These are phyloP conservation scores for Wickerhamiella occidentalis DNA, from an alignment of 805 yeast species.

Conservation along the genomic window DNA sequence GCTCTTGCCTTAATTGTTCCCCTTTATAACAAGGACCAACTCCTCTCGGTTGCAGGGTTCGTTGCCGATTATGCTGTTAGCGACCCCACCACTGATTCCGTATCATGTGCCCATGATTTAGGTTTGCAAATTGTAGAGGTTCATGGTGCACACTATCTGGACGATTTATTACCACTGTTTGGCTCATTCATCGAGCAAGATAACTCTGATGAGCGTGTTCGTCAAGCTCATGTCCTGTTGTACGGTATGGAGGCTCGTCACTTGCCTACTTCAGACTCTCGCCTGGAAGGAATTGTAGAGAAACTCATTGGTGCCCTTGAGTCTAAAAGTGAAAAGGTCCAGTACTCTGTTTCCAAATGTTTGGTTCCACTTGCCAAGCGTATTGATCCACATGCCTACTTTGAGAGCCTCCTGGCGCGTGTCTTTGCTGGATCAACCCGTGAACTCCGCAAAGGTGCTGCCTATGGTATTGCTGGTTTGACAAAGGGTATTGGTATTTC, in stretches of 20 bases:
- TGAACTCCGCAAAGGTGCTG: slow-evolving; percentile 70
- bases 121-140: slow-evolving; percentile 59
- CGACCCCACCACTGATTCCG: slow-evolving; percentile 58
- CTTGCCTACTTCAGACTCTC: slow-evolving; percentile 49
- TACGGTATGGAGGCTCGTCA: slow-evolving; percentile 90
- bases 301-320: slow-evolving; percentile 63
- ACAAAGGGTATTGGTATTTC: slow-evolving; percentile 82
- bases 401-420: slow-evolving; percentile 47
- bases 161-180: slow-evolving; percentile 65
- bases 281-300: slow-evolving; percentile 52
- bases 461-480: slow-evolving; percentile 90
- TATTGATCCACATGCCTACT: slow-evolving; percentile 38
- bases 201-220: background rate
- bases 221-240: slow-evolving; percentile 42
- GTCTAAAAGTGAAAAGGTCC: slow-evolving; percentile 84
- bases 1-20: slow-evolving; percentile 48
- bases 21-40: slow-evolving; percentile 25
- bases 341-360: slow-evolving; percentile 74
- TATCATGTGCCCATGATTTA: slow-evolving; percentile 80
- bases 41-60: slow-evolving; percentile 24
- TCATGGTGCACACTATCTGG: slow-evolving; percentile 59
- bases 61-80: slow-evolving; percentile 54
- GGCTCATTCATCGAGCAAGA: slow-evolving; percentile 34
- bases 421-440: slow-evolving; percentile 41
- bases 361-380: slow-evolving; percentile 53